Evolutionary conservation across 768 basidiomycete genomes (phyloP).

Genomic region (Amanita rimosa): DNA sequence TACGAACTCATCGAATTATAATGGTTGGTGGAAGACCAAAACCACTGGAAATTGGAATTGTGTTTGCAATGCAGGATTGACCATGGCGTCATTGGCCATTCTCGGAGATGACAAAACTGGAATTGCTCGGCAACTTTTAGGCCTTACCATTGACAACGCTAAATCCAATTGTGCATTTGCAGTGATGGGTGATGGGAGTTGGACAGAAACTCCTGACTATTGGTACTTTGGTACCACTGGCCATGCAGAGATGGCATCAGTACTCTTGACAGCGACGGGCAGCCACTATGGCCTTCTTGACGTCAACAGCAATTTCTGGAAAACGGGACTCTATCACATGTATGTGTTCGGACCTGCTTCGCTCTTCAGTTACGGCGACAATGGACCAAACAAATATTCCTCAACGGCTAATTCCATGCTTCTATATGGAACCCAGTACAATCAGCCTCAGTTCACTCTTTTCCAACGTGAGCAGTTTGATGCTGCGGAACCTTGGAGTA

Average conservation of each 20-base stretch:
- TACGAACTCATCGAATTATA: slow-evolving; percentile 20
- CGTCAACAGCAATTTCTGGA: slow-evolving; percentile 56
- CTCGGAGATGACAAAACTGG: slow-evolving; percentile 74
- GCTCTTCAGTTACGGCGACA: slow-evolving; percentile 74
- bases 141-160: slow-evolving; percentile 63
- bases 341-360: slow-evolving; percentile 76
- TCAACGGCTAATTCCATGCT: slow-evolving; percentile 86
- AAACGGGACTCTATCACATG: slow-evolving; percentile 87
- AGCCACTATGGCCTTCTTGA: slow-evolving; percentile 64
- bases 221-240: slow-evolving; percentile 94
- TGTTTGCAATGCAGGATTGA: slow-evolving; percentile 87
- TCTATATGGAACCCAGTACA: slow-evolving; percentile 61
- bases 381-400: slow-evolving; percentile 91
- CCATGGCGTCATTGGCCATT: slow-evolving; percentile 84
- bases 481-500: slow-evolving; percentile 73
- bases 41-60: slow-evolving; percentile 97
- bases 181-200: slow-evolving; percentile 66
- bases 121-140: slow-evolving; percentile 53
- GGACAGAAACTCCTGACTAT: slow-evolving; percentile 90
- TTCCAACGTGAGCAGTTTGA: slow-evolving; percentile 88
- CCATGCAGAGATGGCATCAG: slow-evolving; percentile 79
- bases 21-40: slow-evolving; percentile 72
- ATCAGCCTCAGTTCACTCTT: slow-evolving; percentile 64
- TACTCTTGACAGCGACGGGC: slow-evolving; percentile 80
- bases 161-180: slow-evolving; percentile 62